Evolutionary conservation across 2,329 filamentous ascomycete genomes (phyloP).

Genomic region (Lojkania enalia): DNA sequence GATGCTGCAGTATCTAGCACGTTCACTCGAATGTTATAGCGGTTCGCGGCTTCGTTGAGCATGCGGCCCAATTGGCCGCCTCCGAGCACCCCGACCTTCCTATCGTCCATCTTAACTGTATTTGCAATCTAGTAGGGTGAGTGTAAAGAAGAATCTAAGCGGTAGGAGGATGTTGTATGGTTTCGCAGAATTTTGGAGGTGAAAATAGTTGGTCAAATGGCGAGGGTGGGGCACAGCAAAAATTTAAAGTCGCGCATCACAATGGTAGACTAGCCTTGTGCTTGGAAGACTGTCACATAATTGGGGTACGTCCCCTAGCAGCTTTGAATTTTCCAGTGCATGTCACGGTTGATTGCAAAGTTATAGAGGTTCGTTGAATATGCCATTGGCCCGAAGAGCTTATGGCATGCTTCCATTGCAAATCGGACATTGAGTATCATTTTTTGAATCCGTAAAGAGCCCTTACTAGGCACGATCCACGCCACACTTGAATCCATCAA

Average conservation of each 20-base stretch:
- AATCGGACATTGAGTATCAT: constrained; percentile 43
- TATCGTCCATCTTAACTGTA: constrained; percentile 32
- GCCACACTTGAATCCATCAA: constrained; percentile 41
- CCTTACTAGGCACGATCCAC: constrained; percentile 42
- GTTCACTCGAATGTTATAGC: constrained; percentile 76
- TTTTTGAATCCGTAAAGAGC: constrained; percentile 39
- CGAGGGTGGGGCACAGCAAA: too few relatives aligned
- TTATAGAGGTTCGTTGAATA: constrained; percentile 20
- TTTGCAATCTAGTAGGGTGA: too few relatives aligned
- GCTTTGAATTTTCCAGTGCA: too few relatives aligned
- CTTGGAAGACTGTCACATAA: too few relatives aligned
- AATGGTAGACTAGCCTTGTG: too few relatives aligned
- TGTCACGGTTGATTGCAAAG: too few relatives aligned
- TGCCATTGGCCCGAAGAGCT: constrained; percentile 39
- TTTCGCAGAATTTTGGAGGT: too few relatives aligned
- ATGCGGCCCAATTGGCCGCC: constrained; percentile 77
- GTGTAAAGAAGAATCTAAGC: too few relatives aligned
- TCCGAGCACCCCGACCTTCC: constrained; percentile 42
- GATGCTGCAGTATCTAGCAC: constrained; percentile 76
- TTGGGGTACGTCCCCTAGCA: too few relatives aligned
- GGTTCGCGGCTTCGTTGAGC: constrained; percentile 84
- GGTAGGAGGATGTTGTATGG: too few relatives aligned
- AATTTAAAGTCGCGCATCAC: too few relatives aligned
- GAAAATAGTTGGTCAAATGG: too few relatives aligned
- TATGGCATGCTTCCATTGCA: constrained; percentile 39